Conservation (phyloP, 441 rosid species). For the Daphne laureola region DNA sequence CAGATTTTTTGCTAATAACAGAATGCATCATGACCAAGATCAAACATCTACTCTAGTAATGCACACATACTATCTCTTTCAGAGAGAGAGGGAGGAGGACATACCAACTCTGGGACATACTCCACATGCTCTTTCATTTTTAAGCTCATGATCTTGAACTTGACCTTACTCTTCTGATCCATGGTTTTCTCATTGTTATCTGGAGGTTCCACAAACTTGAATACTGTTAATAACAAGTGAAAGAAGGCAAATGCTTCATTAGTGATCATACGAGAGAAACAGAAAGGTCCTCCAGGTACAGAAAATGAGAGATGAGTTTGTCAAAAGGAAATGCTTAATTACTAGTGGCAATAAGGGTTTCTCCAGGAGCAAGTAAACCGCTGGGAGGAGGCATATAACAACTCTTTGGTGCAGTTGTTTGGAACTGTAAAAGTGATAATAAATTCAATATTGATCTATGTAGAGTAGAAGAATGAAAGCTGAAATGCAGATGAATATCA, state of each 20-base stretch:
- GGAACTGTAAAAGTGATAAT: constrained; percentile 33
- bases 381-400: constrained; percentile 81
- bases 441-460: not conserved
- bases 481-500: not conserved
- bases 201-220: constrained; percentile 78
- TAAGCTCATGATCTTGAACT: constrained; percentile 76
- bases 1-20: too few species aligned
- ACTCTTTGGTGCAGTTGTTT: constrained; percentile 78
- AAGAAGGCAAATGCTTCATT: constrained; percentile 9
- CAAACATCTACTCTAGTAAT: too few species aligned
- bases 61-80: too few species aligned
- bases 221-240: constrained; percentile 35
- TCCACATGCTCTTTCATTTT: constrained; percentile 54
- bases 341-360: constrained; percentile 65
- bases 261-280: not conserved
- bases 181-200: constrained; percentile 48
- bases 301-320: not conserved
- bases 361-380: constrained; percentile 59
- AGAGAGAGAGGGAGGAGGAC: not conserved
- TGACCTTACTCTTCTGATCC: constrained; percentile 54
- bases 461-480: not conserved
- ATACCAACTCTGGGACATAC: constrained; percentile 71
- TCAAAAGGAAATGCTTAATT: constrained; percentile 12
- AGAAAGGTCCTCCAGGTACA: not conserved
- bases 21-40: too few species aligned